Base-by-base conservation (phyloP, 192 early-diverging fungal species). In the Coemansia sp. region DNA sequence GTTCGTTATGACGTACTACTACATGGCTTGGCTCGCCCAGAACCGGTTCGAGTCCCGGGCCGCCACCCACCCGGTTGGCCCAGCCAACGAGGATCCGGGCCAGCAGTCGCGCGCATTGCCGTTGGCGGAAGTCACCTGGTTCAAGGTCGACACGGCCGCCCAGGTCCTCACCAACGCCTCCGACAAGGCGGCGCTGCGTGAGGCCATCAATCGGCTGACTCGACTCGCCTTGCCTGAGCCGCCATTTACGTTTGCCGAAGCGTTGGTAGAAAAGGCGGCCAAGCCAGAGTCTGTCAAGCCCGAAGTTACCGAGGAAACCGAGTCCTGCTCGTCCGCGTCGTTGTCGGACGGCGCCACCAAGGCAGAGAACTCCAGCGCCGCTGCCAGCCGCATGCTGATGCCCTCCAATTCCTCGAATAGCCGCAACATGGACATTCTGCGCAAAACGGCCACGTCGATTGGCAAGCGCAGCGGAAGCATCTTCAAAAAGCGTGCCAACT, bases 101-200 rank as follows among this genome's bases (percentile, higher is more conserved):
- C 17, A 28, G 15, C 66, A 28, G 11, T 23, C 55, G 11, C 39
- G 23, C 20, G 15, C 60, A 17, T 14, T 51, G 38, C 69, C 66
- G 9, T 34, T 69, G 57, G 61, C 66, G 5, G 73, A 76, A 14
- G 73, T 76, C 2, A 69, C 73, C 8, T 76, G 73, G 73, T 76
- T 76, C 56, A 76, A 76, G 42, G 62, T 76, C 51, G 73, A 76
- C 36, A 76, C 73, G 0, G 73, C 73, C 1, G 73, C 66, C 5
- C 73, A 76, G 50, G 69, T 70, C 3, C 60, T 78, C 10, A 59
- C 68, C n/a, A 66, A 79, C 31, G 53, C 56, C n/a, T 60, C 76
- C 2, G 69, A 72, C 39, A 69, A 69, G 30, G 47, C 57, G 7
- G 66, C 76, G 0, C 50, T 69, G 42, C 64, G 65, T 23, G 69